Percentiles rank a stretch among this genome's conserved stretches.
phyloP scores from a whole-genome alignment of 208 protist genomes.

The Crithidia bombi region DNA sequence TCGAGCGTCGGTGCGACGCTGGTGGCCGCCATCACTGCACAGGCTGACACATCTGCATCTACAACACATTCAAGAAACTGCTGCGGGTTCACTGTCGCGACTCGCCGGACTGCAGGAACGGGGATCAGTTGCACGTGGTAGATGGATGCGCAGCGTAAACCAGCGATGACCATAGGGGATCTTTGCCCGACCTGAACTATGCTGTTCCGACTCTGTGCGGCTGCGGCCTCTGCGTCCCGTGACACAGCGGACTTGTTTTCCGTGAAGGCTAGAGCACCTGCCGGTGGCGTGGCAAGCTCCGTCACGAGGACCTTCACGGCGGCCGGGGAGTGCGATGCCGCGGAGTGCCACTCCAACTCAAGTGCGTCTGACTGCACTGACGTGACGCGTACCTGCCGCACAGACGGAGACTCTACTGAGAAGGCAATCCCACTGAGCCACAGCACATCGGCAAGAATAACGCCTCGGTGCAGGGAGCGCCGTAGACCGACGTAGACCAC shows the following conservation, averaged over 20 bases:
- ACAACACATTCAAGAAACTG: conserved; percentile 11
- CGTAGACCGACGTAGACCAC: conserved; percentile 23
- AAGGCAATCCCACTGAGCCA: conserved; percentile 24
- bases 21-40: conserved; percentile 20
- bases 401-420: conserved; percentile 11
- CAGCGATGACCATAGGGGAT: conserved; percentile 11
- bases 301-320: conserved; percentile 13
- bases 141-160: conserved; percentile 15
- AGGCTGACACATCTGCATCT: conserved; percentile 4
- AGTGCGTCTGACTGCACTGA: conserved; percentile 13
- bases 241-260: not conserved
- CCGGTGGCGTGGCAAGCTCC: conserved; percentile 15
- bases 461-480: not conserved
- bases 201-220: not conserved
- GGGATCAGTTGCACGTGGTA: conserved; percentile 27
- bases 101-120: not conserved
- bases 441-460: conserved; percentile 4
- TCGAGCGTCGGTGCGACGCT: conserved; percentile 1
- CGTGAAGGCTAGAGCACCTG: not conserved
- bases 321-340: not conserved
- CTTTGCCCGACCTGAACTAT: not conserved
- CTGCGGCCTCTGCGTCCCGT: not conserved
- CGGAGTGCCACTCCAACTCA: conserved; percentile 6
- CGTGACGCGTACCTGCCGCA: conserved; percentile 14
- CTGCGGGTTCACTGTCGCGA: not conserved